Evolutionary conservation across 352 stramenopile genomes (phyloP).

Genomic region (Peronospora tabacina): DNA sequence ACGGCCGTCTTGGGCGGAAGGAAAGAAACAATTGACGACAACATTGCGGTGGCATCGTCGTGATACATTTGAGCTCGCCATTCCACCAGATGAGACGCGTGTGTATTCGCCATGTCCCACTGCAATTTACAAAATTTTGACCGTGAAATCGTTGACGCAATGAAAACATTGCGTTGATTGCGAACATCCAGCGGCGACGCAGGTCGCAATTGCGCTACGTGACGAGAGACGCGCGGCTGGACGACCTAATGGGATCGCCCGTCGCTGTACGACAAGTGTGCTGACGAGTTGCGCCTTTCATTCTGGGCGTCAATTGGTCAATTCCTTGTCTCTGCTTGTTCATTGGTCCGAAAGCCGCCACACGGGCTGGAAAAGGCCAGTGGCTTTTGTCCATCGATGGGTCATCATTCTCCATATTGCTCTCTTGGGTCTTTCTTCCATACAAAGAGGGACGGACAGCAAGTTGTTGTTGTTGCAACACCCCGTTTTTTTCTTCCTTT

Average conservation of each 20-base stretch:
- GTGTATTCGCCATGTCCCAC: no score
- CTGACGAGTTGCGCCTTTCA: slow-evolving; percentile 16
- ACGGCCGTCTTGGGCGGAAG: neutral
- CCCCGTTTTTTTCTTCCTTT: slow-evolving; percentile 1
- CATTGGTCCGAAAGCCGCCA: slow-evolving; percentile 21
- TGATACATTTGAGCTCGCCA: no score
- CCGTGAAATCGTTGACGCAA: no score
- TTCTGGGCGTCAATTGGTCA: slow-evolving; percentile 10
- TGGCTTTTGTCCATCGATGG: slow-evolving; percentile 4
- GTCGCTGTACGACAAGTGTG: slow-evolving; percentile 6
- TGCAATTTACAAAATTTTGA: no score
- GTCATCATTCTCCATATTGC: slow-evolving; percentile 34
- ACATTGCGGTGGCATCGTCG: slow-evolving; percentile 1
- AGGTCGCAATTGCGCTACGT: slow-evolving; percentile 3
- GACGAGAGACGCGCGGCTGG: slow-evolving; percentile 12
- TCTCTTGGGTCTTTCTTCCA: neutral
- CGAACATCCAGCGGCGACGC: no score
- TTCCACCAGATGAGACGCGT: no score
- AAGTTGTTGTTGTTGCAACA: no score
- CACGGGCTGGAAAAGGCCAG: slow-evolving; percentile 29
- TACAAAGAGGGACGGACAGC: slow-evolving; percentile 1
- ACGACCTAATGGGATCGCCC: slow-evolving; percentile 2
- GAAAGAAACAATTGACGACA: slow-evolving; percentile 3
- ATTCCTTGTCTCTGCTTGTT: neutral
- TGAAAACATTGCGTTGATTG: no score